Evolutionary conservation across 1,284 basidiomycete genomes (phyloP).

Genomic region (Rugosomyces carneus): DNA sequence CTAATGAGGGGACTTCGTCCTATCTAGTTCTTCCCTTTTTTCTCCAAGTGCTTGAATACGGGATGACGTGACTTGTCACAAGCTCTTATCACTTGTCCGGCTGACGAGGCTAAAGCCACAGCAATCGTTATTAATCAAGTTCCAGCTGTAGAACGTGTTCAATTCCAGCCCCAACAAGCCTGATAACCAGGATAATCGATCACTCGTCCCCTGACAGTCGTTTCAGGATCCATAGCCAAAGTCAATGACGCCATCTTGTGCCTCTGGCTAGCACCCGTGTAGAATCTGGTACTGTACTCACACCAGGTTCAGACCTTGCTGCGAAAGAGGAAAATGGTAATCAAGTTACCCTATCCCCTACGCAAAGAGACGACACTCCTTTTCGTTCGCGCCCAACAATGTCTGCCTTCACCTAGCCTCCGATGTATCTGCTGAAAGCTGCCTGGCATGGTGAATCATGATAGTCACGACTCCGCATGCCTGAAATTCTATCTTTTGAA

Average conservation of each 20-base stretch:
- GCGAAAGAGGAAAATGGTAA: conserved; percentile 16
- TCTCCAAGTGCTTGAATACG: not conserved
- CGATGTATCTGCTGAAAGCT: conserved; percentile 19
- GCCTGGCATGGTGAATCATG: conserved; percentile 19
- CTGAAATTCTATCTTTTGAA: no score
- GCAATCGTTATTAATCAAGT: conserved; percentile 1
- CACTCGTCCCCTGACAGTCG: not conserved
- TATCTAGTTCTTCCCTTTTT: not conserved
- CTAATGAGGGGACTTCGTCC: no score
- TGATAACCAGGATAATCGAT: no score
- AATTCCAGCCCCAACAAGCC: not conserved
- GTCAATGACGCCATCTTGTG: conserved; percentile 13
- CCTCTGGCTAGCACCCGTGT: conserved; percentile 10
- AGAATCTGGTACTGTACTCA: conserved; percentile 22
- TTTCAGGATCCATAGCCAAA: conserved; percentile 16
- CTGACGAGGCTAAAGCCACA: not conserved
- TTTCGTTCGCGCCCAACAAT: conserved; percentile 20
- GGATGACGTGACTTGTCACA: not conserved
- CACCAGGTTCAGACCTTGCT: conserved; percentile 19
- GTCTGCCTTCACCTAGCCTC: conserved; percentile 21
- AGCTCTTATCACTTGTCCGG: not conserved
- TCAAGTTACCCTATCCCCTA: conserved; percentile 20
- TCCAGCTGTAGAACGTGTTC: not conserved
- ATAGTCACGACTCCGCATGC: conserved; percentile 18
- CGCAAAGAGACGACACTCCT: conserved; percentile 11